Base-by-base conservation (phyloP, 1,284 basidiomycete species). In the Cryptococcus hybrid region DNA sequence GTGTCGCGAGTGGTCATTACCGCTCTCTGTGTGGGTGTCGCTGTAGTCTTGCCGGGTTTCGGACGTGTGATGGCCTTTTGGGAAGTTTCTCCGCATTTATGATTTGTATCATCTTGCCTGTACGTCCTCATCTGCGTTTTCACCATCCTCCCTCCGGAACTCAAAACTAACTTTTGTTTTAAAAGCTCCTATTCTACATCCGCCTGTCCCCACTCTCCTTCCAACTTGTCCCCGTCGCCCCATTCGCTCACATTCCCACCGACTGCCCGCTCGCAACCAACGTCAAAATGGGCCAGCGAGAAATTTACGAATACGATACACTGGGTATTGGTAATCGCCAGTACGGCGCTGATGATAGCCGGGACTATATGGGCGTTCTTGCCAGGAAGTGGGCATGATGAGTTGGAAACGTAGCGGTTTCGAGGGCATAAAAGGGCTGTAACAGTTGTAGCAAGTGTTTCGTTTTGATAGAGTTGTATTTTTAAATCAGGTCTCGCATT, bases 51-150 rank as follows among this genome's bases (percentile, higher is more conserved):
- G 24, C 75, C 77, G 11, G 74, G 71, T 7, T 78, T 76, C 85
- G 64, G 88, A 63, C 84, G 86, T 24, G 84, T 93, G 72, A 94
- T 97, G 90, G 89, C 89, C 11, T 91, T 94, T 80, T 95, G 40
- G 92, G 93, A 3, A 87, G 87, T 37, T 93, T 92, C 74, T 85
- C 88, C 40, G 88, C 91, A 0, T 94, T 94, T 71, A 79, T 88
- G 63, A 84, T 92, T 38, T 90, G 88, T 65, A 85, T 91, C 47
- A 88, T 92, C 66, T 85, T 89, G 1, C 90, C 90, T 2, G 81
- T 92, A 34, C 73, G 77, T 63, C n/a, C 40, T 43, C 13, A 7
- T 36, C 12, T 36, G 12, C 52, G 12, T 36, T 7, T 37, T 43
- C 37, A 7, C 13, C 13, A 13, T 34, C 18, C 45, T 18, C 45